Evolutionary conservation across 202 grass and related monocot species (phyloP).

Genomic region (Setaria viridis): DNA sequence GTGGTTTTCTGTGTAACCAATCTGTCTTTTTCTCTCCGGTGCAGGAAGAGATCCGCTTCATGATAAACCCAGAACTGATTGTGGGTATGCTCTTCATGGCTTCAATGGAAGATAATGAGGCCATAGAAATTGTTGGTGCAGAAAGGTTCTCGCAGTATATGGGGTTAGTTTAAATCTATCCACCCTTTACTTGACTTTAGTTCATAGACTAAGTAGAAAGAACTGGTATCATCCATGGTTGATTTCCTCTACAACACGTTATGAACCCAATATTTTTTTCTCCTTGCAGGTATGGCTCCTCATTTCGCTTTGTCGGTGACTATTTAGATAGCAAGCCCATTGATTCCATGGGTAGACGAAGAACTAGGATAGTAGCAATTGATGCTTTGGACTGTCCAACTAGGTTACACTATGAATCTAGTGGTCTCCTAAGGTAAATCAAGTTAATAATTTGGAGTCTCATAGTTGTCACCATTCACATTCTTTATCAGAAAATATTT

Average conservation of each 20-base stretch:
- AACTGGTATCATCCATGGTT: background rate
- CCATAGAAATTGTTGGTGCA: slow-evolving; percentile 93
- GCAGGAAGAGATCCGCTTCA: slow-evolving; percentile 96
- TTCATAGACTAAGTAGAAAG: slow-evolving; percentile 19
- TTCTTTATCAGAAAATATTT: background rate
- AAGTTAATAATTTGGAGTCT: background rate
- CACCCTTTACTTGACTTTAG: slow-evolving; percentile 33
- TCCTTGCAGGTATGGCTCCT: slow-evolving; percentile 72
- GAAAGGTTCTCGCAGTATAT: slow-evolving; percentile 88
- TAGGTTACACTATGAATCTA: slow-evolving; percentile 71
- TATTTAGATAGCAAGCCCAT: slow-evolving; percentile 76
- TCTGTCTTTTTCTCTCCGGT: background rate
- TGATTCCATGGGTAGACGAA: slow-evolving; percentile 71
- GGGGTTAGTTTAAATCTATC: slow-evolving; percentile 64
- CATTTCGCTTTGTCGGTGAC: slow-evolving; percentile 81
- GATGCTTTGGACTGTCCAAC: slow-evolving; percentile 77
- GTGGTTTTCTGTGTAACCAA: background rate
- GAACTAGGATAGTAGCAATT: slow-evolving; percentile 86
- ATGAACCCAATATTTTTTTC: slow-evolving; percentile 30
- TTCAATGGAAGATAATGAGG: slow-evolving; percentile 85
- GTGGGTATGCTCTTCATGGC: slow-evolving; percentile 90
- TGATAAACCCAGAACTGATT: slow-evolving; percentile 93
- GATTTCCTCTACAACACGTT: background rate
- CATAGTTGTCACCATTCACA: background rate
- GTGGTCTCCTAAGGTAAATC: slow-evolving; percentile 72